phyloP scores from a whole-genome alignment of 148 eudicot genomes.

The Vaccinium corymbosum region DNA sequence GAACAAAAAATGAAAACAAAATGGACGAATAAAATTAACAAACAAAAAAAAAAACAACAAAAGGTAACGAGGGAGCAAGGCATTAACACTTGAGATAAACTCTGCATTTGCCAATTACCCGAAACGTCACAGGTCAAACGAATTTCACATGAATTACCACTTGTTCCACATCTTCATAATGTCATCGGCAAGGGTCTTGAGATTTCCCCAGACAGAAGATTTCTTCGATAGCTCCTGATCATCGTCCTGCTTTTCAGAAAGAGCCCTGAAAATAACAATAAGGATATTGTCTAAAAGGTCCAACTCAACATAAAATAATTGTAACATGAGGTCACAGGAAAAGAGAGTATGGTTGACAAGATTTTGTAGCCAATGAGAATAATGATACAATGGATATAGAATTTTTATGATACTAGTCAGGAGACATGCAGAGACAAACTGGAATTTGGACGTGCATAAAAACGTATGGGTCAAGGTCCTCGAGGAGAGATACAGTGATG shows the following conservation, averaged over 20 bases:
- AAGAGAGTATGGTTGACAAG: not conserved
- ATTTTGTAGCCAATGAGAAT: not conserved
- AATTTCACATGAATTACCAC: not conserved
- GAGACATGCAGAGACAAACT: not conserved
- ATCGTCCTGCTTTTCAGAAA: not conserved
- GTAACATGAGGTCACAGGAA: not conserved
- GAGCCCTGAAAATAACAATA: conserved; percentile 6
- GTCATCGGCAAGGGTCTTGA: conserved; percentile 21
- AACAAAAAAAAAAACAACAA: not conserved
- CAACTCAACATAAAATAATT: not conserved
- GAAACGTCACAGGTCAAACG: not conserved
- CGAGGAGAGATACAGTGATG: not conserved
- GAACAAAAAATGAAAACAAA: not conserved
- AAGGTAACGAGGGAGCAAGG: not conserved
- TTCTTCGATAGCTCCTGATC: conserved; percentile 14
- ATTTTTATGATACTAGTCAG: no score
- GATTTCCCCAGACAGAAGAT: conserved; percentile 20
- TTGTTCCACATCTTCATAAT: conserved; percentile 19
- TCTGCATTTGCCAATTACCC: not conserved
- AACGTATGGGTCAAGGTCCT: not conserved
- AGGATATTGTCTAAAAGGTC: not conserved
- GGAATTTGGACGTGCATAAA: not conserved
- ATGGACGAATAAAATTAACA: no score
- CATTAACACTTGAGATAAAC: not conserved
- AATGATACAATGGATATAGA: not conserved